A percentile compares a stretch with the other conserved stretches of the same genome.
Evolutionary conservation across 495 filamentous ascomycete genomes (phyloP).

Genomic region (Wilcoxina mikolae): DNA sequence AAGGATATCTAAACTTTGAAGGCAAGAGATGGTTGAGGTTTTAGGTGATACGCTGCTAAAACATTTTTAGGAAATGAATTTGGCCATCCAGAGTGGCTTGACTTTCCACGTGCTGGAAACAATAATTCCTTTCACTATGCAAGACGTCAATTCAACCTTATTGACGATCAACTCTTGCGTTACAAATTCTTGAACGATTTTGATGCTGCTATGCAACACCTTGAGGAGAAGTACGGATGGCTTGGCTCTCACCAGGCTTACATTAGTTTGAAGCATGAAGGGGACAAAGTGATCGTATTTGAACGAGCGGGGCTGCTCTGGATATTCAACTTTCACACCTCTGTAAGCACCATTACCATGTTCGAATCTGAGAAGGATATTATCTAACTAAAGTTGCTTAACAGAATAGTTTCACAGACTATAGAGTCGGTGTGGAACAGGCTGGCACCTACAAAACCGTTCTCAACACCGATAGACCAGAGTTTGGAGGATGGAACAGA

Average conservation of each 20-base stretch:
- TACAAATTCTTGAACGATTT: constrained; percentile 92
- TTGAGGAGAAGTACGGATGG: constrained; percentile 85
- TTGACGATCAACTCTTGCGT: constrained; percentile 69
- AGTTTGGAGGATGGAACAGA: constrained; percentile 64
- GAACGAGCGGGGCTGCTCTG: constrained; percentile 81
- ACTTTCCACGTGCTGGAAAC: constrained; percentile 92
- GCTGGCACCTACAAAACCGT: constrained; percentile 79
- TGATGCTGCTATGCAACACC: constrained; percentile 76
- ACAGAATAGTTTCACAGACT: constrained; percentile 69
- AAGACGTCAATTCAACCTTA: constrained; percentile 82
- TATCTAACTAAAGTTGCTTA: not conserved
- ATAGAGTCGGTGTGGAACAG: constrained; percentile 72
- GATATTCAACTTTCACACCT: constrained; percentile 91
- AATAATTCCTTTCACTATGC: constrained; percentile 95
- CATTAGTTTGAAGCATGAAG: constrained; percentile 84
- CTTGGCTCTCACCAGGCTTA: constrained; percentile 75
- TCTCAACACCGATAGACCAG: constrained; percentile 62
- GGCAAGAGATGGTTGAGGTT: constrained; percentile 31
- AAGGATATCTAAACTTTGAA: constrained; percentile 96
- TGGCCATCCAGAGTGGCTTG: constrained; percentile 97
- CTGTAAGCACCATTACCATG: constrained; percentile 20
- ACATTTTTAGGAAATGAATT: constrained; percentile 57
- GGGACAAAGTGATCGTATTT: constrained; percentile 89
- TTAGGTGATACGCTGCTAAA: not conserved
- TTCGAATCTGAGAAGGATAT: not conserved